Conservation (phyloP, 2,329 filamentous ascomycete species). For the Aspergillus novoparasiticus region DNA sequence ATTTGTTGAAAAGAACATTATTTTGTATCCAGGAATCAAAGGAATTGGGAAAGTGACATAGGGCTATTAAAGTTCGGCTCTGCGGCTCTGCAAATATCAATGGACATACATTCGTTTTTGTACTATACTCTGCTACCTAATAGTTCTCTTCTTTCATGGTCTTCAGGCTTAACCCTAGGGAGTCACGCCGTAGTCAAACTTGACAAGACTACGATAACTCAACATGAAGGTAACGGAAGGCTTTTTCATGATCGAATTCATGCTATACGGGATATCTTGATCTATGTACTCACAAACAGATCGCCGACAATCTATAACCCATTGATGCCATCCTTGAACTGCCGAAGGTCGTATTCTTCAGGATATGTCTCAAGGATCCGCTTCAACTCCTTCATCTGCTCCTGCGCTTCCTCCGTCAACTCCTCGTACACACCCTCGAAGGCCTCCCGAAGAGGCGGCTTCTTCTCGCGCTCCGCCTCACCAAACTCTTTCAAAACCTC, state of each 20-base stretch:
- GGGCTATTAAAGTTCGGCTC: not conserved
- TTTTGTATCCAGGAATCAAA: not conserved
- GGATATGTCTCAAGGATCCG: slow-evolving; percentile 83
- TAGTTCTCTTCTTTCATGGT: not conserved
- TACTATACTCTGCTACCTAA: not conserved
- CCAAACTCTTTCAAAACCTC: slow-evolving; percentile 83
- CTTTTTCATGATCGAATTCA: not conserved
- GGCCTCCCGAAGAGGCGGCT: slow-evolving; percentile 54
- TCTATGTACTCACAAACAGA: slow-evolving; percentile 3
- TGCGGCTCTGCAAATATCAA: not conserved
- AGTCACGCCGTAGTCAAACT: not conserved
- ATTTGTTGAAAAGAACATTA: not conserved
- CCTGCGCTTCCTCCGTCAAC: slow-evolving; percentile 74
- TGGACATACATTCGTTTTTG: not conserved
- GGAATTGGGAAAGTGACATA: not conserved
- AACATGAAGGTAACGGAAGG: not conserved
- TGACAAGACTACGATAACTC: not conserved
- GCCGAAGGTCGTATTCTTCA: slow-evolving; percentile 82
- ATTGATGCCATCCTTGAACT: slow-evolving; percentile 73
- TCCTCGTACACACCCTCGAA: slow-evolving; percentile 92
- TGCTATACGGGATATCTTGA: slow-evolving; percentile 2
- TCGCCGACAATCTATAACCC: slow-evolving; percentile 52
- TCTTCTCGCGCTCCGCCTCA: slow-evolving; percentile 63
- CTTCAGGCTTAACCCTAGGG: not conserved
- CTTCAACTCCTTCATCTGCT: slow-evolving; percentile 75